Base-by-base conservation (phyloP, 306 rosid genomes). In the Lathyrus tuberosus region DNA sequence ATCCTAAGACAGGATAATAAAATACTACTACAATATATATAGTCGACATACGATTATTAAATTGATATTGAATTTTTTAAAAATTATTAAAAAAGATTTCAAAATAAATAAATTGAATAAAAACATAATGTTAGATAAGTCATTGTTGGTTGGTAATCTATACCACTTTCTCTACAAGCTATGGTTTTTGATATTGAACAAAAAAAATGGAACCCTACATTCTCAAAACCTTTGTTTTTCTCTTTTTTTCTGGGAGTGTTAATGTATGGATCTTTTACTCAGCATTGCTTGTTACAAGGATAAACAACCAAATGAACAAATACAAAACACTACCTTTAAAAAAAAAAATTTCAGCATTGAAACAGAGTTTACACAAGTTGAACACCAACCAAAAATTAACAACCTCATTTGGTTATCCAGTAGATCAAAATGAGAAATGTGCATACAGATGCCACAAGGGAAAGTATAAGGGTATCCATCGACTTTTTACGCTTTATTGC, bases 401-500 rank as follows among this genome's bases (percentile, higher is more conserved):
- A 31, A 7, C 63, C 69, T 95, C 89, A 95, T 82, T 95, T 95
- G 82, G 85, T 70, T 83, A 89, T 66, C 99, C 99, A 95, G 83
- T 95, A 91, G 81, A 89, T 86, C 69, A 87, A 75, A 69, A 89
- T 88, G 70, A 94, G 95, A 86, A 88, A 88, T 64, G 87, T 91
- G 88, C 99, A 95, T 42, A 89, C 87, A 2, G 97, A 91, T 72
- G 96, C 96, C 10, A 91, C 91, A 3, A 91, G 92, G 5, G 96
- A 85, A 47, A 91, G 95, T 77, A 95, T 87, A 69, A 95, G 81
- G 41, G 96, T 87, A 65, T 95, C 99, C 97, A 87, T 79, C 0
- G 96, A 95, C 82, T 95, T 95, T 85, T 95, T 95, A 56, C 95
- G 77, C 88, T 83, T 94, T 69, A 94, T 91, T 6, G 97, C 75